Conservation (phyloP, 345 rosid genomes). For the Diplotaxis tenuifolia region DNA sequence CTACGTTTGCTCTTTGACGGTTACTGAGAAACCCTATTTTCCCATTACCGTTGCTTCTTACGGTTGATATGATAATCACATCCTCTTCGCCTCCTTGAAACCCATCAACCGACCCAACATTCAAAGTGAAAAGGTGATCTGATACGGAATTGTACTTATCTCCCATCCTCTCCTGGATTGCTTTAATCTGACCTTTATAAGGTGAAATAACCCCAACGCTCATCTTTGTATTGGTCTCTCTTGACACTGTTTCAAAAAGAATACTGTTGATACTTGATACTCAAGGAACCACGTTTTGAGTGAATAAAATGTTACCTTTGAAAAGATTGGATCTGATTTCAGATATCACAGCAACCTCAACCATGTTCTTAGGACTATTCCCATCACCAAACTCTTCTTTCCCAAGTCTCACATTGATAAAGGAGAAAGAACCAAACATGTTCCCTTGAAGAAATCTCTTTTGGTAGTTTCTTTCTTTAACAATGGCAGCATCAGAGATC, state of each 20-base stretch:
- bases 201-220: constrained; percentile 49
- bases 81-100: constrained; percentile 55
- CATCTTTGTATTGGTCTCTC: constrained; percentile 21
- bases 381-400: constrained; percentile 33
- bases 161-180: constrained; percentile 38
- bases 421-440: constrained; percentile 45
- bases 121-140: constrained; percentile 30
- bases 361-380: constrained; percentile 39
- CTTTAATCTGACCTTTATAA: constrained; percentile 43
- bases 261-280: not conserved
- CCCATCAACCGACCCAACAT: constrained; percentile 45
- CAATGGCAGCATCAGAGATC: constrained; percentile 47
- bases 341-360: constrained; percentile 40
- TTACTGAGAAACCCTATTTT: constrained; percentile 39
- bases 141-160: not conserved
- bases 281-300: too few relatives aligned
- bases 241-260: not conserved
- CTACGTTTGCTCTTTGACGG: constrained; percentile 37
- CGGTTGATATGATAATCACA: constrained; percentile 46
- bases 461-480: constrained; percentile 30
- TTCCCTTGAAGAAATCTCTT: constrained; percentile 33
- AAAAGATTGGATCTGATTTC: constrained; percentile 29
- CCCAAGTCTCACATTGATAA: constrained; percentile 40
- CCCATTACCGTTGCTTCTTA: constrained; percentile 40
- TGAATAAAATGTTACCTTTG: constrained; percentile 35